Evolutionary conservation across 1,284 basidiomycete genomes (phyloP).

Genomic region (Sporisorium scitamineum): DNA sequence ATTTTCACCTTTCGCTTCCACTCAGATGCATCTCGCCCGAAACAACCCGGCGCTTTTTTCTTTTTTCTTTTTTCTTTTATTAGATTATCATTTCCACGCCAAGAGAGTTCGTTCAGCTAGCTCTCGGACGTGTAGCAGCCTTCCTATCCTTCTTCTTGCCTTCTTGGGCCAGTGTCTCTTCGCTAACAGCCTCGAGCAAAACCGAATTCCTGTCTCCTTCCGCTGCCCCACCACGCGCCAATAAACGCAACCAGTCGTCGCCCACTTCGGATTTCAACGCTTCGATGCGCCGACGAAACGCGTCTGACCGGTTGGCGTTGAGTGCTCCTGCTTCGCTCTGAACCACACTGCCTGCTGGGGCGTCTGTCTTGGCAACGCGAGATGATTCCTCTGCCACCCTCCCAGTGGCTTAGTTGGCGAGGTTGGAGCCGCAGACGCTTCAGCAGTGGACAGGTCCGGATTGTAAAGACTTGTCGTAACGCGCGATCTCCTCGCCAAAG

Average conservation of each 20-base stretch:
- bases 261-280: constrained; percentile 62
- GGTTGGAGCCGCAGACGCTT: neutral
- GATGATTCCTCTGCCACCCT: constrained; percentile 1
- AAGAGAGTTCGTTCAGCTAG: no score
- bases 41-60: no score
- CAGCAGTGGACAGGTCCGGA: constrained; percentile 17
- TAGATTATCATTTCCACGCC: neutral
- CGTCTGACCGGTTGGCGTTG: constrained; percentile 12
- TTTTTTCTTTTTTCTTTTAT: neutral
- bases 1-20: neutral
- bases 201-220: constrained; percentile 12
- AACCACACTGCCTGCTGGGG: no score
- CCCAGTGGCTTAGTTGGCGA: neutral
- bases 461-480: constrained; percentile 45
- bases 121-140: no score
- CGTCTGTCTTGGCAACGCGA: neutral
- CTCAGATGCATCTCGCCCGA: neutral
- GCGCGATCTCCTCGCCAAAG: constrained; percentile 25
- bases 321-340: no score
- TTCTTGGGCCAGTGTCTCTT: neutral
- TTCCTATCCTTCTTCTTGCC: neutral
- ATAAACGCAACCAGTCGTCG: constrained; percentile 65
- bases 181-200: neutral
- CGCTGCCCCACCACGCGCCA: constrained; percentile 34
- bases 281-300: constrained; percentile 60